Percentiles rank a stretch among this genome's conserved stretches.
Evolutionary conservation across 1,284 basidiomycete species (phyloP).

Genomic region (Chondrostereum purpureum): DNA sequence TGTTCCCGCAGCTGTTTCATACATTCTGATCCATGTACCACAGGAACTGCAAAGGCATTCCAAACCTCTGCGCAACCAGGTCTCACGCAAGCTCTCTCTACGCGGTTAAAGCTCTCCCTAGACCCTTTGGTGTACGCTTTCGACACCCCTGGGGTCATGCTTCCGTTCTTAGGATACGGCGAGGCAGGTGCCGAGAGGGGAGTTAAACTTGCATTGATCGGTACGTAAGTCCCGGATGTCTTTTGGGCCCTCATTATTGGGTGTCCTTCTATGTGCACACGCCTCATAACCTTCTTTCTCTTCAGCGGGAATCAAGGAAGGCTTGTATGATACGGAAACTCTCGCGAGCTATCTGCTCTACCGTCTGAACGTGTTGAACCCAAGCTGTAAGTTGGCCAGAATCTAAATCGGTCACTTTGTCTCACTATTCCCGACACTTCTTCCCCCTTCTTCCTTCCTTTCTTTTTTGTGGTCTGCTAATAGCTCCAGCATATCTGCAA

Average conservation of each 20-base stretch:
- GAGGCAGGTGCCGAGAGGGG: constrained; percentile 83
- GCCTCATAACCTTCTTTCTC: constrained; percentile 13
- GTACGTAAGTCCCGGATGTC: constrained; percentile 45
- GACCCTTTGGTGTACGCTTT: constrained; percentile 87
- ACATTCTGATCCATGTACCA: constrained; percentile 9
- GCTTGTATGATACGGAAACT: constrained; percentile 80
- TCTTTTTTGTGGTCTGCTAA: constrained; percentile 8
- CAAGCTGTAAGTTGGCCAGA: constrained; percentile 45
- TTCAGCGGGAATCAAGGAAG: constrained; percentile 90
- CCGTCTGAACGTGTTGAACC: constrained; percentile 75
- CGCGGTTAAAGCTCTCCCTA: constrained; percentile 72
- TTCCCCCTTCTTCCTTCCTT: constrained; percentile 6
- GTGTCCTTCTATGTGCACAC: constrained; percentile 1
- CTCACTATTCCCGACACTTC: constrained; percentile 13
- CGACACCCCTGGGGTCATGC: constrained; percentile 96
- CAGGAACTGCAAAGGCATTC: constrained; percentile 77
- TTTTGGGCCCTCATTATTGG: no score
- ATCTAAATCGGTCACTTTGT: no score
- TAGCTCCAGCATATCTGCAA: constrained; percentile 65
- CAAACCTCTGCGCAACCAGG: constrained; percentile 87
- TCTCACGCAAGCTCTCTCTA: constrained; percentile 79
- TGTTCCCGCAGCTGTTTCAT: constrained; percentile 3
- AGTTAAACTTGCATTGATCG: constrained; percentile 88
- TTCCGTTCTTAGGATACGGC: constrained; percentile 89
- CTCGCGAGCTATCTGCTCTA: constrained; percentile 88